These are phyloP conservation scores for Aspergillus sp. DNA, from an alignment of 2,329 filamentous ascomycete species.

Conservation along the genomic window DNA sequence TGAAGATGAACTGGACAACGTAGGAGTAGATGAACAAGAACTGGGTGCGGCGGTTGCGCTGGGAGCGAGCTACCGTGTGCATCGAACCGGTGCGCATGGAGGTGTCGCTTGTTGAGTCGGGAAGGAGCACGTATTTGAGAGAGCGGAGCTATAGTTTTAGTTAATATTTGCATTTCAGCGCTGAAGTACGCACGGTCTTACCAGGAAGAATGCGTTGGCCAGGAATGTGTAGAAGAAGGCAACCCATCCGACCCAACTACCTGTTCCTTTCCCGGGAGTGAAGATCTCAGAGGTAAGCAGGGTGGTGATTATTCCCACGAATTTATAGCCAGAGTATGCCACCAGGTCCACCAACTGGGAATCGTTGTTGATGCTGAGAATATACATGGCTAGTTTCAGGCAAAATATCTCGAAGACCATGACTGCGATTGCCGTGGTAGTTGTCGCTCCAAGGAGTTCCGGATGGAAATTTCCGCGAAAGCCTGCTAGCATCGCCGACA, in stretches of 20 bases:
- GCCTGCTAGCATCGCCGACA: slow-evolving; percentile 87
- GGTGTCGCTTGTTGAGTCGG: slow-evolving; percentile 70
- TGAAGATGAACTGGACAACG: slow-evolving; percentile 88
- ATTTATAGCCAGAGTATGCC: slow-evolving; percentile 97
- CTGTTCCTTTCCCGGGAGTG: slow-evolving; percentile 76
- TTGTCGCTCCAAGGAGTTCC: slow-evolving; percentile 86
- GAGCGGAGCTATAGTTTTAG: slow-evolving; percentile 70
- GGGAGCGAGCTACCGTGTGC: slow-evolving; percentile 75
- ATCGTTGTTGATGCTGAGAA: slow-evolving; percentile 89
- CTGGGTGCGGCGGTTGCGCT: slow-evolving; percentile 83
- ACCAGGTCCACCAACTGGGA: slow-evolving; percentile 91
- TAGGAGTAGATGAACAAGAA: slow-evolving; percentile 95
- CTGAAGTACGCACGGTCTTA: slow-evolving; percentile 46
- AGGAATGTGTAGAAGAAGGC: slow-evolving; percentile 90
- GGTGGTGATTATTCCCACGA: slow-evolving; percentile 92
- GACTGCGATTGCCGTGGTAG: slow-evolving; percentile 77
- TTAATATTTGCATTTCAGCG: background rate
- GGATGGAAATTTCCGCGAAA: slow-evolving; percentile 90
- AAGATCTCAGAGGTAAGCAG: slow-evolving; percentile 75
- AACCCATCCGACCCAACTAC: slow-evolving; percentile 83
- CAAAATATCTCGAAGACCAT: slow-evolving; percentile 86
- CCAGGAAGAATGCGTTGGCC: slow-evolving; percentile 93
- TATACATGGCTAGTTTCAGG: slow-evolving; percentile 88
- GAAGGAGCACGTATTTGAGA: slow-evolving; percentile 90
- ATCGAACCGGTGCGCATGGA: slow-evolving; percentile 60